phyloP scores from a whole-genome alignment of 2,329 filamentous ascomycete species.

The Stemphylium beticola region DNA sequence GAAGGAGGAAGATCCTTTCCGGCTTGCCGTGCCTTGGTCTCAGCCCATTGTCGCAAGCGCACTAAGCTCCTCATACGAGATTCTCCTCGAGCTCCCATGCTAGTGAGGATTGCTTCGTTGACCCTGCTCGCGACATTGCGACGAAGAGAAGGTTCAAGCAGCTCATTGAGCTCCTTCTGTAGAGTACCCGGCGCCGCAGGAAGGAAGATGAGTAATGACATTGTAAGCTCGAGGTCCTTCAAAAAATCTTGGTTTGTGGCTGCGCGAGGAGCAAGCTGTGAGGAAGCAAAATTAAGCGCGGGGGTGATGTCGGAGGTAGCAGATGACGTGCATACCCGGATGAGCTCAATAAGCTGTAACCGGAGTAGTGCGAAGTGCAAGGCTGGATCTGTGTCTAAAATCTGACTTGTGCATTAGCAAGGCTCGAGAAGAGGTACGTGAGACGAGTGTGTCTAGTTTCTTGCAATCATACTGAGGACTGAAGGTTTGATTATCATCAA shows the following conservation, averaged over 20 bases:
- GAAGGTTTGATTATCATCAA: slow-evolving; percentile 89
- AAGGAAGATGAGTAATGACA: slow-evolving; percentile 89
- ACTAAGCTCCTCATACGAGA: slow-evolving; percentile 83
- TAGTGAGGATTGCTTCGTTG: slow-evolving; percentile 83
- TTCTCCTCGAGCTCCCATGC: slow-evolving; percentile 75
- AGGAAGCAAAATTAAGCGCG: slow-evolving; percentile 85
- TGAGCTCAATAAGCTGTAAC: slow-evolving; percentile 92
- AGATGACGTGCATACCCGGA: slow-evolving; percentile 73
- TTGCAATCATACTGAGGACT: slow-evolving; percentile 80
- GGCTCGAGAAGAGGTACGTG: slow-evolving; percentile 13
- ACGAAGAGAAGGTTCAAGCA: slow-evolving; percentile 81
- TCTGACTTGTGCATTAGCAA: slow-evolving; percentile 61
- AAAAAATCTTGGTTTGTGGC: slow-evolving; percentile 82
- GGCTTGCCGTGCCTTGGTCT: slow-evolving; percentile 62
- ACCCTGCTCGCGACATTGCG: slow-evolving; percentile 85
- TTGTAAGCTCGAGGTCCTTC: slow-evolving; percentile 86
- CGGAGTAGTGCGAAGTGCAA: slow-evolving; percentile 90
- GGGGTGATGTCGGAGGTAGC: slow-evolving; percentile 75
- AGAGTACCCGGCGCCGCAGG: slow-evolving; percentile 67
- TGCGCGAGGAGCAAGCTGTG: slow-evolving; percentile 85
- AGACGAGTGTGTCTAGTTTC: slow-evolving; percentile 11
- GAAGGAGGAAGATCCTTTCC: slow-evolving; percentile 51
- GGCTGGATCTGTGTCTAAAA: slow-evolving; percentile 80
- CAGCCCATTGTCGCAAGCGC: slow-evolving; percentile 83
- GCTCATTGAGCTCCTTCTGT: slow-evolving; percentile 73